Evolutionary conservation across 2,329 filamentous ascomycete genomes (phyloP).

Genomic region (Talaromyces albobiverticillius): DNA sequence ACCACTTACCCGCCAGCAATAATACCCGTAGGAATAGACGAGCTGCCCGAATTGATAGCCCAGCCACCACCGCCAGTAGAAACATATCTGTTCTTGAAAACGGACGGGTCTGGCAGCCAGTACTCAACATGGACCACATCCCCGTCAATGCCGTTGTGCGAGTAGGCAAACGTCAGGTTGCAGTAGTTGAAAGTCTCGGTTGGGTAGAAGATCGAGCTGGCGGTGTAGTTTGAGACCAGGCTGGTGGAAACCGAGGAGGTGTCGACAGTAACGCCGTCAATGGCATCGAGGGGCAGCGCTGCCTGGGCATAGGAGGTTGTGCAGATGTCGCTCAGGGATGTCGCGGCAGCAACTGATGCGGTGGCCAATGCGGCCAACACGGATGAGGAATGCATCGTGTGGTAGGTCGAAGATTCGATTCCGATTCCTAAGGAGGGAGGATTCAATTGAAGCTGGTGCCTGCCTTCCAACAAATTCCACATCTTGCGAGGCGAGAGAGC

Average conservation of each 20-base stretch:
- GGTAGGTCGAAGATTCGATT: no score
- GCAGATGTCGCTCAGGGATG: slow-evolving; percentile 33
- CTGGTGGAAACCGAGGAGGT: slow-evolving; percentile 32
- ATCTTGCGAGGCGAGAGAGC: no score
- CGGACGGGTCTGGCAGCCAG: slow-evolving; percentile 43
- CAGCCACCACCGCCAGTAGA: slow-evolving; percentile 48
- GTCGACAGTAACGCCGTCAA: slow-evolving; percentile 36
- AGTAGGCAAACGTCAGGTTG: slow-evolving; percentile 48
- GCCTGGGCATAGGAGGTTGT: slow-evolving; percentile 37
- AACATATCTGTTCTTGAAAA: slow-evolving; percentile 48
- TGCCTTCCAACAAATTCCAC: no score
- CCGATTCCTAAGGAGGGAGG: no score
- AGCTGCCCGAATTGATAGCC: slow-evolving; percentile 50
- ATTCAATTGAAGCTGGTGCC: no score
- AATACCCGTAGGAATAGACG: slow-evolving; percentile 45
- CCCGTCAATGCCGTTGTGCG: slow-evolving; percentile 37
- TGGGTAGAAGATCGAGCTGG: slow-evolving; percentile 16
- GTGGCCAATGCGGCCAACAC: not conserved
- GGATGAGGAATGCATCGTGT: no score
- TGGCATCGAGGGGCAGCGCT: slow-evolving; percentile 36
- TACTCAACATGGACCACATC: slow-evolving; percentile 38
- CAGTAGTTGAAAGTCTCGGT: slow-evolving; percentile 31
- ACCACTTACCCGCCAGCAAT: slow-evolving; percentile 49
- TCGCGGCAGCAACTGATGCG: not conserved
- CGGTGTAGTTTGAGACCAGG: slow-evolving; percentile 4